phyloP scores from a whole-genome alignment of 768 basidiomycete genomes.

The Auricularia auricula-judae region DNA sequence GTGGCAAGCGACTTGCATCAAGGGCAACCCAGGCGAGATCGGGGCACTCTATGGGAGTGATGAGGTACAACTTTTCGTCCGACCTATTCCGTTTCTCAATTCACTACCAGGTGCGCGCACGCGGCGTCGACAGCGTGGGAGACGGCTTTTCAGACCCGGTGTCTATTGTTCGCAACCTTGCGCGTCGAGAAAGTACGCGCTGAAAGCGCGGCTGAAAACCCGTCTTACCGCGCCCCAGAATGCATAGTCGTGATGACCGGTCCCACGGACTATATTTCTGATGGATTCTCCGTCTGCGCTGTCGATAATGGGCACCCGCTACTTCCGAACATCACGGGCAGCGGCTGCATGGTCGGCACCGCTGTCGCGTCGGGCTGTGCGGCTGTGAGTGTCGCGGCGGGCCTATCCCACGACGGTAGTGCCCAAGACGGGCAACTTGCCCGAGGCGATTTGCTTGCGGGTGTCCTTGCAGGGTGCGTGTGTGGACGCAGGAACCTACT shows the following conservation, averaged over 20 bases:
- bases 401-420: conserved; percentile 14
- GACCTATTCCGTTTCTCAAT: not conserved
- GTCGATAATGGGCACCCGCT: conserved; percentile 64
- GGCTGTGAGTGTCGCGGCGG: conserved; percentile 38
- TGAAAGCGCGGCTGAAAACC: not conserved
- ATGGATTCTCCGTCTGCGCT: conserved; percentile 59
- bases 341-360: conserved; percentile 77
- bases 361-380: conserved; percentile 74
- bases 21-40: conserved; percentile 88
- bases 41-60: conserved; percentile 62
- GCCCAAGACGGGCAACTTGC: conserved; percentile 36
- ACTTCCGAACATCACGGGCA: conserved; percentile 77
- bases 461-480: conserved; percentile 64
- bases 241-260: conserved; percentile 79
- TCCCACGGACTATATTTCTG: conserved; percentile 69
- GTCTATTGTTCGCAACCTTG: conserved; percentile 54
- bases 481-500: not conserved
- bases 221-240: conserved; percentile 30
- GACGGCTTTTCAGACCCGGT: conserved; percentile 66
- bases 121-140: conserved; percentile 82
- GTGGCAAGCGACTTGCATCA: conserved; percentile 87
- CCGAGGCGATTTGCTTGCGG: conserved; percentile 68
- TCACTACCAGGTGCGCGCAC: conserved; percentile 44
- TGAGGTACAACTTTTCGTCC: conserved; percentile 38
- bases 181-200: conserved; percentile 59